Evolutionary conservation across 228 moss, liverwort and hornwort genomes (phyloP), one percentile per base, ranked within the genome.

Genomic region (Sphagnum magellanicum): DNA sequence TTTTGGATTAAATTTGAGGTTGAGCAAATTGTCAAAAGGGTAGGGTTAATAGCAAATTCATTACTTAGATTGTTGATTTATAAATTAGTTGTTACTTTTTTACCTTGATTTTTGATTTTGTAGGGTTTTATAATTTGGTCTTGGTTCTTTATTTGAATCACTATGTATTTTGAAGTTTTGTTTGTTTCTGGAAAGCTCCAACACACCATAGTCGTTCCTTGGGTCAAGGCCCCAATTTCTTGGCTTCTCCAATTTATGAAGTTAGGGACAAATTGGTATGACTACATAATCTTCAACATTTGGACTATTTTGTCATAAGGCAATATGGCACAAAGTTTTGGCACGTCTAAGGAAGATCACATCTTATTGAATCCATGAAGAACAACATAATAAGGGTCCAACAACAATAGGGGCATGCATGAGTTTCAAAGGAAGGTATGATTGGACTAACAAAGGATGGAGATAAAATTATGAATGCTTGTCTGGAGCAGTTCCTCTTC

Each of bases 401-500:
- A 53, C 78, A 66, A 69, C 78, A 73, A 46, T 57, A 73, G 49
- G 74, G 64, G 67, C 74, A 76, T 49, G 64, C 50, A 60, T 65
- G 50, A 50, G 50, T 12, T 9, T 75, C 66, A 48, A 64, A 73
- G 51, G 73, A 67, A 65, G 15, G 70, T 47, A 32, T 15, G 47
- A 61, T 51, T 13, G 9, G 59, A 61, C 10, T 11, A 15, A 75
- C 51, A 67, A 69, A 73, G 79, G 64, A 81, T 81, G 74, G 68
- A 10, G 79, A 84, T 16, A 55, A 78, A 61, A 68, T 81, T 71
- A 58, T 79, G 3, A 71, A 79, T 64, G 64, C 79, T 16, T 84
- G 84, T 72, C 66, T 75, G 75, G 74, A 85, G 76, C 79, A 82
- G 53, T 84, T 88, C 64, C 68, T 71, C 70, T 82, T 78, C 53